Percentiles rank a stretch among this genome's conserved stretches.
These are phyloP conservation scores for Tetrapyrgos nigripes DNA, from an alignment of 1,284 basidiomycete species.

Conservation along the genomic window DNA sequence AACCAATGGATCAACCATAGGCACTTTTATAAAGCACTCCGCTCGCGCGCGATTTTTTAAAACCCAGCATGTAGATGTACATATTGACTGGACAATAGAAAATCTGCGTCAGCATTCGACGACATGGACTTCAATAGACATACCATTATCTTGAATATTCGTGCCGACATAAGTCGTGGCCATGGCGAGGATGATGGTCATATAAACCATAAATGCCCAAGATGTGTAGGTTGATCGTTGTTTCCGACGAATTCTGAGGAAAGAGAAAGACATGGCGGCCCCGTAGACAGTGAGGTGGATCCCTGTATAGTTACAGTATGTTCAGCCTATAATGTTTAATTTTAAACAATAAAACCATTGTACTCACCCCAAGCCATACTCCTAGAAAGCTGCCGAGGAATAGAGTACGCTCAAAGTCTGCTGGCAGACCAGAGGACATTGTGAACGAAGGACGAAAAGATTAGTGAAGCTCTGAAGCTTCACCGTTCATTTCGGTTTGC, in stretches of 20 bases:
- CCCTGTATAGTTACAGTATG: background rate
- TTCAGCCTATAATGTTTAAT: background rate
- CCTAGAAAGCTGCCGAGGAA: background rate
- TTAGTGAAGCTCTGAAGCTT: no score
- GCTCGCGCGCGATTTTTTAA: no score
- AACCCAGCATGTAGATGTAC: no score
- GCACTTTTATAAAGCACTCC: no score
- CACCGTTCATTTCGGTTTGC: no score
- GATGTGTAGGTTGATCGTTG: no score
- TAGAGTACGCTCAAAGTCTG: slow-evolving; percentile 2
- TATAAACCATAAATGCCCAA: background rate
- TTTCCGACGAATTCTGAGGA: background rate
- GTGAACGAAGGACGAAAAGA: background rate
- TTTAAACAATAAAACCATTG: background rate
- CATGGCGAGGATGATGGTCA: slow-evolving; percentile 1
- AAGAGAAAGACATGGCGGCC: background rate
- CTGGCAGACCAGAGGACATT: background rate
- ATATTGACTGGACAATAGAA: no score
- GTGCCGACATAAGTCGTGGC: background rate
- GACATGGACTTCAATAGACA: no score
- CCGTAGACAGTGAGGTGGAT: background rate
- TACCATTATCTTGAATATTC: slow-evolving; percentile 5
- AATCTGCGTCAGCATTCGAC: no score
- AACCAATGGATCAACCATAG: no score
- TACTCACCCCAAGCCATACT: background rate